A percentile compares a stretch with the other conserved stretches of the same genome.
Conservation (phyloP, 2,329 filamentous ascomycete species). For the Xylaria sp. region DNA sequence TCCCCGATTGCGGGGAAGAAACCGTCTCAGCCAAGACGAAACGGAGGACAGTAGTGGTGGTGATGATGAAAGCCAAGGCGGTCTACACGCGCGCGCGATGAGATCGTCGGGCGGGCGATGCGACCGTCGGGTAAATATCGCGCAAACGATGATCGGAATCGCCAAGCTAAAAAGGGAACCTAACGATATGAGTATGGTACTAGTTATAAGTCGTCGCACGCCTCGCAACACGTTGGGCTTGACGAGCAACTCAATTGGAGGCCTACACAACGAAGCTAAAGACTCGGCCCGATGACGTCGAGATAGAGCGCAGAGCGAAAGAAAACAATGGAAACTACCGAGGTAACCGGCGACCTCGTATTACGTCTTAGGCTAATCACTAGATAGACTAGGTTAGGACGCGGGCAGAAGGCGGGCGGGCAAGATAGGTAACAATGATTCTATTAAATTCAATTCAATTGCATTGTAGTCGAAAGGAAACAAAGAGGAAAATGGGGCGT, state of each 20-base stretch:
- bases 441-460: neutral
- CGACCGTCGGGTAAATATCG: constrained; percentile 15
- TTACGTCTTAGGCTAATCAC: neutral
- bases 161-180: neutral
- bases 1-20: constrained; percentile 22
- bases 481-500: neutral
- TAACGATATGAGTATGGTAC: neutral
- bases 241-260: neutral
- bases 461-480: neutral
- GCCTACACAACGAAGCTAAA: neutral
- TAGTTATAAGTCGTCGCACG: neutral
- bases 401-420: neutral
- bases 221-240: neutral
- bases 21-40: constrained; percentile 27
- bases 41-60: constrained; percentile 4
- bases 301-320: neutral
- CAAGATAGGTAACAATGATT: neutral
- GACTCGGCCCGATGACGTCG: neutral
- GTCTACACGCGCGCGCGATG: constrained; percentile 18
- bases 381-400: neutral
- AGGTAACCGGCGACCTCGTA: neutral
- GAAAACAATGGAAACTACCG: neutral
- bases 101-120: constrained; percentile 21
- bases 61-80: constrained; percentile 39
- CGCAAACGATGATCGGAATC: constrained; percentile 8